Base-by-base conservation (phyloP, 139 green algal genomes). In the Ettlia oleoabundans region DNA sequence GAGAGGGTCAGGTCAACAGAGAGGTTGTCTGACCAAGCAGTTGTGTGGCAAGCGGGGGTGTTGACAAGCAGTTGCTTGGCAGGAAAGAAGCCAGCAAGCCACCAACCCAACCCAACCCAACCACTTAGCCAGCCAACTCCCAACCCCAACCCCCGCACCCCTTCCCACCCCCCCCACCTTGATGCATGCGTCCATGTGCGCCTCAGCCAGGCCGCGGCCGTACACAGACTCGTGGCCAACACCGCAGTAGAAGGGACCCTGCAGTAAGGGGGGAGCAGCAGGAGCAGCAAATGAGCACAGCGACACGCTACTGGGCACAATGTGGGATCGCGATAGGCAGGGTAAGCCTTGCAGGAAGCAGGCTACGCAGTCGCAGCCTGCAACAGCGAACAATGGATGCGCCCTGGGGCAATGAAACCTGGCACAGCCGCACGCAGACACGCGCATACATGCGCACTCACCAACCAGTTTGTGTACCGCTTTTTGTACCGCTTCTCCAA, bases 161-260 rank as follows among this genome's bases (percentile, higher is more conserved):
- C 24, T 7, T 19, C 71, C 32, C 3, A 52, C 26, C 26, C 1
- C 8, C 24, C 74, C 6, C 42, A 84, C 85, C 83, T 93, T 91
- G 85, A 98, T 90, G 92, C 94, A 98, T 18, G 94, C 94, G 64
- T 97, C 92, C 84, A 96, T 82, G 89, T 96, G 93, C 5, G 91
- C 93, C 89, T 96, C 93, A 26, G 91, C 94, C 76, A 98, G 92
- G 71, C 85, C 87, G 80, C 94, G 94, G 76, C 94, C 94, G 82
- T 93, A 96, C 28, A 93, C 94, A 26, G 88, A 91, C 88, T 97
- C 91, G 24, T 85, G 76, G 47, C 94, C 94, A 24, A 96, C 93
- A 70, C 91, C 93, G 81, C 94, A 98, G 92, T 97, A 98, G 86
- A 96, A 98, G 76, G 94, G 94, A 61, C 94, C 95, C 94, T 97